A percentile compares a stretch with the other conserved stretches of the same genome.
phyloP scores from a whole-genome alignment of 2,329 filamentous ascomycete species.

The Akanthomyces uredinophilus region DNA sequence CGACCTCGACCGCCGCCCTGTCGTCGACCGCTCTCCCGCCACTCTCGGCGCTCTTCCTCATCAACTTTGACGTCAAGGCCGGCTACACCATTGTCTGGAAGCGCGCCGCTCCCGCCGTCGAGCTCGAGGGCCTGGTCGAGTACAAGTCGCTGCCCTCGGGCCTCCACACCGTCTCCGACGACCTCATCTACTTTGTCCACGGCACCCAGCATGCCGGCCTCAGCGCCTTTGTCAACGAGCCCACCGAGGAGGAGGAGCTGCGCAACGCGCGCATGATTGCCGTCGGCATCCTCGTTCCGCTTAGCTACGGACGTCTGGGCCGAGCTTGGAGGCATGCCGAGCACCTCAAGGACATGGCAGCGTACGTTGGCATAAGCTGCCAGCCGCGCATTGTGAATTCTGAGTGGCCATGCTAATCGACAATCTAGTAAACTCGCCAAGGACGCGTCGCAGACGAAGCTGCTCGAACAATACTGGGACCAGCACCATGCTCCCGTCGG shows the following conservation, averaged over 20 bases:
- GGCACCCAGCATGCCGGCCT: slow-evolving; percentile 73
- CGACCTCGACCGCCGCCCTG: slow-evolving; percentile 30
- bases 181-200: slow-evolving; percentile 93
- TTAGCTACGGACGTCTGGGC: slow-evolving; percentile 80
- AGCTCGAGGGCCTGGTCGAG: slow-evolving; percentile 82
- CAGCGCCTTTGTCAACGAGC: slow-evolving; percentile 83
- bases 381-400: too few species aligned
- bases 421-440: slow-evolving; percentile 52
- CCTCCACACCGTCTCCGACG: slow-evolving; percentile 79
- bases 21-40: slow-evolving; percentile 41
- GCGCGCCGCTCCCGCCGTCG: slow-evolving; percentile 61
- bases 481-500: slow-evolving; percentile 31
- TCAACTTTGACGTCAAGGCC: slow-evolving; percentile 87
- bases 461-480: slow-evolving; percentile 79
- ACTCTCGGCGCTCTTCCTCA: slow-evolving; percentile 78
- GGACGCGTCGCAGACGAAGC: slow-evolving; percentile 55
- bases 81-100: slow-evolving; percentile 92
- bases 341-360: slow-evolving; percentile 67
- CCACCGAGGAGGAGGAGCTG: slow-evolving; percentile 68
- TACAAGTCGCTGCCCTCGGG: slow-evolving; percentile 96
- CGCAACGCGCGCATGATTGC: slow-evolving; percentile 91
- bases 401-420: background rate
- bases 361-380: slow-evolving; percentile 39
- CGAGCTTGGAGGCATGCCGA: slow-evolving; percentile 85
- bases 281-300: slow-evolving; percentile 79